Evolutionary conservation across 164 flowering plant species (phyloP), one percentile per base, ranked within the genome.

Genomic region (Stephania cephalantha): DNA sequence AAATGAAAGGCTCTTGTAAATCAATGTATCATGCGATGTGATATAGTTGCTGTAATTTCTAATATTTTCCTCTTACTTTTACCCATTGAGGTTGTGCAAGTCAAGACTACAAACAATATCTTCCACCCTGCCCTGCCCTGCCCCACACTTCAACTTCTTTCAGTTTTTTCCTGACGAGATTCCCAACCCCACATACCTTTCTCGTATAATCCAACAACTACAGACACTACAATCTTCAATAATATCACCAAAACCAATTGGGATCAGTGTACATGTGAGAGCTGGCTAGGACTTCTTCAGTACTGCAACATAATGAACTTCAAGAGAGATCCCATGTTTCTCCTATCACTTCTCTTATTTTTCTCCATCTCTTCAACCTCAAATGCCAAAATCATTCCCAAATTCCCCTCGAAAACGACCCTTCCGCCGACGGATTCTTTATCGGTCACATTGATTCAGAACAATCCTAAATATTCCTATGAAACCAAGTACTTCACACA

Each of bases 401-500:
- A 35, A 22, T 85, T 86, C 67, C 89, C 89, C 13, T 74, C 86
- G 55, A 35, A 35, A 35, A 79, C 85, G 6, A n/a, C 77, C 20
- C 6, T 81, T 31, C 4, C 15, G 11, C 67, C 71, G 2, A 82
- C 88, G 7, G 83, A 83, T 78, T 70, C 76, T 29, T 58, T 78
- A 25, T 71, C 88, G 2, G 7, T 67, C 42, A 4, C 42, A 48
- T 65, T 78, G 3, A 46, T 68, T 9, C 4, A 50, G 12, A 50
- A 50, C 55, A 50, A 50, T 11, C 55, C 15, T 74, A 77, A 48
- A 20, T 35, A 78, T 53, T 70, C 78, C 4, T 91, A 88, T 77
- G 72, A 84, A 75, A 79, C 86, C 4, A 85, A 81, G 66, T 91
- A 80, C 83, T 91, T 85, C 89, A 88, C 94, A 0, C 98, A 94